Base-by-base conservation (phyloP, 2,329 filamentous ascomycete species). In the Xylogone sp. region DNA sequence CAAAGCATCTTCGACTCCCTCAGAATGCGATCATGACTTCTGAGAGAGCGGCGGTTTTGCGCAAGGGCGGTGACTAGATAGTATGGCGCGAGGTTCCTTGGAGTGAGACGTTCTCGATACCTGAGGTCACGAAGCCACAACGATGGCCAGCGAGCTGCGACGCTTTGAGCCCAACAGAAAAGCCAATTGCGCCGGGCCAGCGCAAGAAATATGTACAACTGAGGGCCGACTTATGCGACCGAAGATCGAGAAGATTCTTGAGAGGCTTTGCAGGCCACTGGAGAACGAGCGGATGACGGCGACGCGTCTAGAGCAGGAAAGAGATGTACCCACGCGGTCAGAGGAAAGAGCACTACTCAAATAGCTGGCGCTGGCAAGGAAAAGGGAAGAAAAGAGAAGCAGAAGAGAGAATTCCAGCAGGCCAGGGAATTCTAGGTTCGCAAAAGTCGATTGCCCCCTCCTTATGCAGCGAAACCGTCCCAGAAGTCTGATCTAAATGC, bases 1-100 rank as follows among this genome's bases (percentile, higher is more conserved):
- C 59, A 64, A 63, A 64, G 63, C 63, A 66, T 66, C n/a, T 61
- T 65, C 62, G 62, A 60, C 59, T 60, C 52, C 47, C 56, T 45
- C 50, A 45, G 43, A 31, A 52, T 55, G 56, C 56, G 56, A 58
- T 59, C 59, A 52, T n/a, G 54, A 58, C 56, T 57, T 54, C 57
- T 61, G 54, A 56, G 54, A 59, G 51, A 53, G 55, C 48, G 46
- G 44, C 24, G 45, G 43, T 54, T 55, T 51, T 50, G 51, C 34
- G 34, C 34, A 50, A 52, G 58, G 53, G 60, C 56, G 58, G 55
- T 59, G 56, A 57, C 18, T n/a, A n/a, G n/a, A n/a, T n/a, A 9
- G 21, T 9, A 18, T 29, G 13, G 20, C 12, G 34, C 46, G 24
- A n/a, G 29, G 46, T 48, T 24, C 46, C 42, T 16, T 48, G 29